These are phyloP conservation scores for Venturia effusa DNA, from an alignment of 2,329 filamentous ascomycete genomes.

Conservation along the genomic window DNA sequence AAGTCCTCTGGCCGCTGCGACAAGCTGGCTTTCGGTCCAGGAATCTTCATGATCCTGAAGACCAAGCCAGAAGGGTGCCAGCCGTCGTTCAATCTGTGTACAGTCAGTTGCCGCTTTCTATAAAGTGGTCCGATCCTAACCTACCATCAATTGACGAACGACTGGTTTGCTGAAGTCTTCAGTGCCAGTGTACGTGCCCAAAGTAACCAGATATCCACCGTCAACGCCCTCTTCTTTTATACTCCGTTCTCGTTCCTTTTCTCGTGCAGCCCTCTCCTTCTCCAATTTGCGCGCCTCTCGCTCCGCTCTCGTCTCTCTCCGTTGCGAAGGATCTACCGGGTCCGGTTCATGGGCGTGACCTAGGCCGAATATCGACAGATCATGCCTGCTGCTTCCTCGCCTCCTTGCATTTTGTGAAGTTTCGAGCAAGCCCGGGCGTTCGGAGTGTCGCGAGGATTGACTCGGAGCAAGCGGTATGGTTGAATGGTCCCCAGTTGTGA, in stretches of 20 bases:
- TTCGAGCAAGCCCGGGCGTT: slow-evolving; percentile 15
- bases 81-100: slow-evolving; percentile 73
- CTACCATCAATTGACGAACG: slow-evolving; percentile 83
- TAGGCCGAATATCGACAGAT: slow-evolving; percentile 49
- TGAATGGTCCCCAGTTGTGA: slow-evolving; percentile 20
- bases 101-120: neutral
- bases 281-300: slow-evolving; percentile 78
- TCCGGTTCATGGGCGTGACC: slow-evolving; percentile 38
- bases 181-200: slow-evolving; percentile 81
- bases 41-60: slow-evolving; percentile 77
- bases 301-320: slow-evolving; percentile 84
- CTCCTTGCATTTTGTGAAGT: slow-evolving; percentile 21
- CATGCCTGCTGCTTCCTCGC: slow-evolving; percentile 42
- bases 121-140: slow-evolving; percentile 10
- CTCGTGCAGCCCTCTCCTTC: slow-evolving; percentile 61
- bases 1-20: slow-evolving; percentile 76
- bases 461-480: slow-evolving; percentile 19
- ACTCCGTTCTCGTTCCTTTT: slow-evolving; percentile 82
- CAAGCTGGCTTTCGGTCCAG: slow-evolving; percentile 93
- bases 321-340: slow-evolving; percentile 41
- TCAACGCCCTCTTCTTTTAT: slow-evolving; percentile 88
- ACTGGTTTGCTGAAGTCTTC: slow-evolving; percentile 89
- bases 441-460: slow-evolving; percentile 17
- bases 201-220: slow-evolving; percentile 85
- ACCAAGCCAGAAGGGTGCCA: slow-evolving; percentile 94